Evolutionary conservation across 768 basidiomycete genomes (phyloP).

Genomic region (Suillus brevipes): DNA sequence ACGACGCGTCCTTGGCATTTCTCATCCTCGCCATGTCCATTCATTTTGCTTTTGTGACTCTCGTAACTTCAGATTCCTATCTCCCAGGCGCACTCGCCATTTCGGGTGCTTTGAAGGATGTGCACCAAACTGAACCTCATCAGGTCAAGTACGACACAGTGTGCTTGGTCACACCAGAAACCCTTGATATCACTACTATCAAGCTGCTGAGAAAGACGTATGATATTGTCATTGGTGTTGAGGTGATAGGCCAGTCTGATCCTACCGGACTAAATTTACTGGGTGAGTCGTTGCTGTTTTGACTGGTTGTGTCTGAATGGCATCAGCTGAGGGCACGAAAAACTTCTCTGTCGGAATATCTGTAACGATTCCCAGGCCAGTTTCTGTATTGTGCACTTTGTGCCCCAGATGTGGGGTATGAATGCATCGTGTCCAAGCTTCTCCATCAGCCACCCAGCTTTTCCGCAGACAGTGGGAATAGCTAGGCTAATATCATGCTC

Average conservation of each 20-base stretch:
- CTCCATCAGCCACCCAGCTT: slow-evolving; percentile 5
- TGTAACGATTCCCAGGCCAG: slow-evolving; percentile 10
- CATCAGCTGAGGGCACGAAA: slow-evolving; percentile 6
- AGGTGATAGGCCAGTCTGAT: slow-evolving; percentile 75
- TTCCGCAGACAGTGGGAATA: slow-evolving; percentile 1
- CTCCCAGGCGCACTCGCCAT: slow-evolving; percentile 90
- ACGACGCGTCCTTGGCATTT: slow-evolving; percentile 11
- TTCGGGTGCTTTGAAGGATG: slow-evolving; percentile 79
- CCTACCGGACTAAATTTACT: slow-evolving; percentile 71
- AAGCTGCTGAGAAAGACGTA: slow-evolving; percentile 79
- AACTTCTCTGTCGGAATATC: slow-evolving; percentile 12
- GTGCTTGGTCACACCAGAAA: slow-evolving; percentile 93
- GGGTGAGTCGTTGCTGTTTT: slow-evolving; percentile 53
- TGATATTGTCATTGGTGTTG: slow-evolving; percentile 88
- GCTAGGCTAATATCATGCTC: slow-evolving; percentile 16
- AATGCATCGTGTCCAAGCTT: slow-evolving; percentile 17
- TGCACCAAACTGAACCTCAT: slow-evolving; percentile 51
- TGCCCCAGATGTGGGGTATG: slow-evolving; percentile 13
- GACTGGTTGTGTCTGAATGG: slow-evolving; percentile 10
- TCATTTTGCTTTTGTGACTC: slow-evolving; percentile 85
- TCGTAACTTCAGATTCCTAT: slow-evolving; percentile 90
- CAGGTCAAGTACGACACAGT: slow-evolving; percentile 65
- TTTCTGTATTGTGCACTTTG: slow-evolving; percentile 9
- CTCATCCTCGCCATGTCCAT: slow-evolving; percentile 48
- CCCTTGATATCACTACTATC: slow-evolving; percentile 80